Evolutionary conservation across 139 green algal genomes (phyloP), one percentile per base, ranked within the genome.

Genomic region (Trebouxia sp.): DNA sequence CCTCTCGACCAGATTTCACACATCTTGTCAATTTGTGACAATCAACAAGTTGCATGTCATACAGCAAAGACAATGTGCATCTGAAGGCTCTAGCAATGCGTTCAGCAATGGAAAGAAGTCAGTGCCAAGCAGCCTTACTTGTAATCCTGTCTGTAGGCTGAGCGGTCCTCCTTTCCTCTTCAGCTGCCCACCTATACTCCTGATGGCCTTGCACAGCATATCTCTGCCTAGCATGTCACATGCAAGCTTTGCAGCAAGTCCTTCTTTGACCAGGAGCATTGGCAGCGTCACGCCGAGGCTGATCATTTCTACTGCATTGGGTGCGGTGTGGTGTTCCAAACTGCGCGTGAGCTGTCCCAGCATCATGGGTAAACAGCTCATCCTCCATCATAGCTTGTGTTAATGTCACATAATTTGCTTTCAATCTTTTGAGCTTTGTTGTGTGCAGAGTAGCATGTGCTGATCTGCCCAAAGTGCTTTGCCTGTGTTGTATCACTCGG

Each of bases 121-220:
- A n/a, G n/a, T n/a, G n/a, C n/a, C n/a, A n/a, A n/a, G n/a, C n/a
- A n/a, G n/a, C n/a, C n/a, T n/a, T n/a, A n/a, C n/a, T n/a, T n/a
- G n/a, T n/a, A 26, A 1, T 70, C 6, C 0, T 0, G 26, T 3
- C 6, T 70, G 30, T 32, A 70, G 58, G 58, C 58, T 70, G 30
- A 32, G 14, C 30, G 30, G 30, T 32, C 9, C 11, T 26, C 56
- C 1, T 70, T 70, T 11, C 58, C 30, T 42, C 32, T 70, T 41
- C 30, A 70, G 58, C 32, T 39, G 30, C 58, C 58, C 10, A 70
- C 58, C 58, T 70, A 70, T 32, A 70, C 58, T 39, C 30, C 58
- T 22, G 8, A 38, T 8, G 58, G 42, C 11, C 32, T 70, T 7
- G 26, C 41, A 42, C 30, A 30, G 2, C 58, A 70, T 12, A 43